Conservation (phyloP, 805 yeast genomes). For the Candida mattraensis region DNA sequence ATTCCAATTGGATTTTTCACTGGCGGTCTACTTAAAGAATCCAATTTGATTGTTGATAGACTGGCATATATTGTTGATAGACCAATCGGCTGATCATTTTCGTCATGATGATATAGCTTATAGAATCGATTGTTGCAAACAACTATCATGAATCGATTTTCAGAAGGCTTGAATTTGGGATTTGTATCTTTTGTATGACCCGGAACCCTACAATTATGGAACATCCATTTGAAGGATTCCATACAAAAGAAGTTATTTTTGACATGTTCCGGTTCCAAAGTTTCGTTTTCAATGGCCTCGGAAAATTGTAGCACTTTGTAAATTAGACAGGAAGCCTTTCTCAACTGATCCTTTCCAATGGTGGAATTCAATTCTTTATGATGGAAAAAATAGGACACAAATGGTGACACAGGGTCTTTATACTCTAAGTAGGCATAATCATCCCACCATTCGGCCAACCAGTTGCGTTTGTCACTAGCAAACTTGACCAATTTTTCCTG, state of each 20-base stretch:
- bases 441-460: conserved; percentile 95
- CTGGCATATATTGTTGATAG: conserved; percentile 55
- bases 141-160: conserved; percentile 69
- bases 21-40: conserved; percentile 34
- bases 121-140: conserved; percentile 76
- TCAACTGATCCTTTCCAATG: conserved; percentile 61
- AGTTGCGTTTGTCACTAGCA: conserved; percentile 65
- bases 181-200: conserved; percentile 61
- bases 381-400: conserved; percentile 84
- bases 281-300: conserved; percentile 63
- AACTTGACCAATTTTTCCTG: conserved; percentile 64
- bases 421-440: conserved; percentile 87
- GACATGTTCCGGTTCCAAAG: conserved; percentile 77
- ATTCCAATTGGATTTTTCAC: conserved; percentile 66
- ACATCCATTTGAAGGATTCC: conserved; percentile 90
- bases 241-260: conserved; percentile 84
- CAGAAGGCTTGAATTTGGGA: conserved; percentile 40
- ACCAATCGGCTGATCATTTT: conserved; percentile 43
- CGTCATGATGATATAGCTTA: conserved; percentile 64
- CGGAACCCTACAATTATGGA: conserved; percentile 87
- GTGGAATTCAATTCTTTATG: conserved; percentile 66
- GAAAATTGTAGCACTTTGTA: conserved; percentile 68
- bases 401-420: conserved; percentile 93
- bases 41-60: conserved; percentile 52
- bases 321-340: conserved; percentile 75